Conservation (phyloP, 176 grass and related monocot genomes). For the Musa beccarii region DNA sequence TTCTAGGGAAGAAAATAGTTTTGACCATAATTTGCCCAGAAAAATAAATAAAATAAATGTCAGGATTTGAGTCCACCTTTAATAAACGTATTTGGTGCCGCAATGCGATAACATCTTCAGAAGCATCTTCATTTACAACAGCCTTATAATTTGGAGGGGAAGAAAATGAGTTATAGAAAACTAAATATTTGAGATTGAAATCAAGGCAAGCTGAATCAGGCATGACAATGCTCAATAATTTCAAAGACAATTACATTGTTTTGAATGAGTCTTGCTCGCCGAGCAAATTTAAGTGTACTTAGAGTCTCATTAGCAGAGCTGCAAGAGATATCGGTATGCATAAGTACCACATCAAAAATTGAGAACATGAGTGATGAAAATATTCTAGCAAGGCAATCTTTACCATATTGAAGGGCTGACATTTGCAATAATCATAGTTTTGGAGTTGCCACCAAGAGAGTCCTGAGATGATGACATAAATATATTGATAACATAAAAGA, state of each 20-base stretch:
- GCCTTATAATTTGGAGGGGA: conserved; percentile 37
- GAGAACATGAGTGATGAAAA: not conserved
- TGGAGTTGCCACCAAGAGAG: conserved; percentile 89
- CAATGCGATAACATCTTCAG: conserved; percentile 75
- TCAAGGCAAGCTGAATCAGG: conserved; percentile 20
- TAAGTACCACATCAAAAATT: conserved; percentile 9
- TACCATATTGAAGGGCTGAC: conserved; percentile 93
- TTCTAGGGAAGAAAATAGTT: not conserved
- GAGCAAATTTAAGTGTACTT: conserved; percentile 97
- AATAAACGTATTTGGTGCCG: conserved; percentile 75
- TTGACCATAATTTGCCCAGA: not conserved
- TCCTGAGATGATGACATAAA: conserved; percentile 42
- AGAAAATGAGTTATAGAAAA: conserved; percentile 9
- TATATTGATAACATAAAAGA: conserved; percentile 20
- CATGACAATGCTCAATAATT: not conserved
- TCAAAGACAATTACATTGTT: conserved; percentile 63
- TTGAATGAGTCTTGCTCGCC: conserved; percentile 84
- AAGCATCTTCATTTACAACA: conserved; percentile 89
- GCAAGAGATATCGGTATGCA: conserved; percentile 14
- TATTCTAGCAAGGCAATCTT: not conserved
- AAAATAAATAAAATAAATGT: conserved; percentile 12
- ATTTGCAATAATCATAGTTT: conserved; percentile 84
- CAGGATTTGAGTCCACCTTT: conserved; percentile 39
- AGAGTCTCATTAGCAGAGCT: conserved; percentile 86
- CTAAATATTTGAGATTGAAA: not conserved